A percentile compares a stretch with the other conserved stretches of the same genome.
phyloP scores from a whole-genome alignment of 2,329 filamentous ascomycete species.

The Penicillium hesseltinei region DNA sequence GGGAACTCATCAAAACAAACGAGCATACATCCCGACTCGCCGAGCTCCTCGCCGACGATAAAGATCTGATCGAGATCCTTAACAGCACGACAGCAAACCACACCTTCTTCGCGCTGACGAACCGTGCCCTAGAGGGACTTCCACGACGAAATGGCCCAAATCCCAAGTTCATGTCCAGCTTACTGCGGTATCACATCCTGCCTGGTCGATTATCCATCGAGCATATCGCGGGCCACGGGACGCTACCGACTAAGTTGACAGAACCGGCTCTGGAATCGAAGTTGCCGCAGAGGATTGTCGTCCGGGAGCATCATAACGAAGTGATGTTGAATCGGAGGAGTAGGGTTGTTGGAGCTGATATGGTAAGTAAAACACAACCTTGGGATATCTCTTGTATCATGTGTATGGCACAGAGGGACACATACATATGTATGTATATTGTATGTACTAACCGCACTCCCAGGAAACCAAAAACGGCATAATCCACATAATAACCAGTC shows the following conservation, averaged over 20 bases:
- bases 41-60: constrained; percentile 69
- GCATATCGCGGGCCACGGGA: constrained; percentile 64
- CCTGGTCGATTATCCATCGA: constrained; percentile 61
- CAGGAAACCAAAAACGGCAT: constrained; percentile 74
- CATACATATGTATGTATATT: not conserved
- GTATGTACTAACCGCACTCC: constrained; percentile 28
- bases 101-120: constrained; percentile 77
- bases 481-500: constrained; percentile 71
- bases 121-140: constrained; percentile 65
- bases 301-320: constrained; percentile 59
- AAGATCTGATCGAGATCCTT: constrained; percentile 68
- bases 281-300: constrained; percentile 67
- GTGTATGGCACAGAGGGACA: not conserved
- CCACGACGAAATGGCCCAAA: constrained; percentile 53
- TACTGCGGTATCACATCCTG: constrained; percentile 74
- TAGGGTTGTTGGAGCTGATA: constrained; percentile 66
- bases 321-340: constrained; percentile 75
- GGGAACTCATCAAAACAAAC: constrained; percentile 71
- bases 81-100: constrained; percentile 66
- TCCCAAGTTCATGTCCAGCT: constrained; percentile 60
- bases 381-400: not conserved
- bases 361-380: constrained; percentile 50
- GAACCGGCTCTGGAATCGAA: constrained; percentile 60
- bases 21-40: constrained; percentile 76
- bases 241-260: constrained; percentile 67